phyloP scores from a whole-genome alignment of 352 stramenopile species.

The Globisporangium iwayamae region DNA sequence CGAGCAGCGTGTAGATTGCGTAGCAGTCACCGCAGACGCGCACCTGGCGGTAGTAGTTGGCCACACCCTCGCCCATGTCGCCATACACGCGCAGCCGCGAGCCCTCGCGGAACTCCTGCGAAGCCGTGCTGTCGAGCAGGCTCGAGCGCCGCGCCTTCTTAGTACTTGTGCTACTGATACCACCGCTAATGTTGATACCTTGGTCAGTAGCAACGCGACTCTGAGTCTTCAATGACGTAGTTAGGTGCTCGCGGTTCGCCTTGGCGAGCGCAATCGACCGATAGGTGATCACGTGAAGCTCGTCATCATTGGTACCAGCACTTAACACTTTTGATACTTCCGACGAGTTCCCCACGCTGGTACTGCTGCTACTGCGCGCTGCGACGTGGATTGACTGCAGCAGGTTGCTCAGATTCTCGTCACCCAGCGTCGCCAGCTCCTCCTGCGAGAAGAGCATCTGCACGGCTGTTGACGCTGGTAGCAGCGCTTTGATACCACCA shows the following conservation, averaged over 20 bases:
- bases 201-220: constrained; percentile 4
- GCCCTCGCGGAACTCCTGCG: constrained; percentile 47
- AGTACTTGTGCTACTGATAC: neutral
- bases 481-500: constrained; percentile 16
- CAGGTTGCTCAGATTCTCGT: constrained; percentile 34
- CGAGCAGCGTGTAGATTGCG: constrained; percentile 83
- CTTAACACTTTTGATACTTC: neutral
- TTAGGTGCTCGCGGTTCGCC: constrained; percentile 46
- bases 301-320: constrained; percentile 1
- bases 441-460: constrained; percentile 50
- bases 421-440: constrained; percentile 33
- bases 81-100: constrained; percentile 48
- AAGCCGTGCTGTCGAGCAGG: constrained; percentile 44
- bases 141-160: constrained; percentile 21
- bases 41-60: constrained; percentile 83
- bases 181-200: neutral
- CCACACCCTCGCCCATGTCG: constrained; percentile 44
- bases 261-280: constrained; percentile 76
- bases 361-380: constrained; percentile 17
- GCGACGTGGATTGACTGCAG: constrained; percentile 36
- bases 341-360: neutral
- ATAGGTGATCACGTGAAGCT: constrained; percentile 66
- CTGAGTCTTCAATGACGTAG: constrained; percentile 13
- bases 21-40: constrained; percentile 85
- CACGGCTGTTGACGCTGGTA: constrained; percentile 29